Conservation (phyloP, 2,329 filamentous ascomycete species). For the Colletotrichum sp. region DNA sequence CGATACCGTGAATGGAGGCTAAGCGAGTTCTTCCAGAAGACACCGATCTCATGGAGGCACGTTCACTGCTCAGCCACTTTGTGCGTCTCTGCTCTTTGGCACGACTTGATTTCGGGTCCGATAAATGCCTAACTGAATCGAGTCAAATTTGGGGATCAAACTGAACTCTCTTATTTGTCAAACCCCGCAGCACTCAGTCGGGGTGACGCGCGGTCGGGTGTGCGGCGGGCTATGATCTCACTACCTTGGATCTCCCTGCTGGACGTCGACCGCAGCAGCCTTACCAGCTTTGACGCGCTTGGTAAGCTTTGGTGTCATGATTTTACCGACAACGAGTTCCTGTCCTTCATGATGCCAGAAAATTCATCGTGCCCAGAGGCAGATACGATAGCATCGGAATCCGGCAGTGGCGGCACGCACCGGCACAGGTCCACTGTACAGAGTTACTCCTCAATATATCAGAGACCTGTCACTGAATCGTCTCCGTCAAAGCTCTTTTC, state of each 20-base stretch:
- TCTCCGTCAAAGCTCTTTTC: neutral
- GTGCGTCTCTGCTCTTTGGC: neutral
- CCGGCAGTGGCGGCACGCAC: neutral
- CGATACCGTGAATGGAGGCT: neutral
- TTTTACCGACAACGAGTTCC: neutral
- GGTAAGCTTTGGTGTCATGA: neutral
- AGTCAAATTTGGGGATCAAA: neutral
- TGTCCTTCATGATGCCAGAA: neutral
- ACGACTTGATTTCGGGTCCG: neutral
- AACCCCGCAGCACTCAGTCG: neutral
- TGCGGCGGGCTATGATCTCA: neutral
- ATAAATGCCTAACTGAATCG: neutral
- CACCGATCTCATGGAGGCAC: neutral
- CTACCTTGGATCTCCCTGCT: neutral
- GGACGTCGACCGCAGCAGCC: neutral
- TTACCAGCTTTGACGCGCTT: neutral
- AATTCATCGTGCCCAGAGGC: neutral
- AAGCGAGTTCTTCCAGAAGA: neutral
- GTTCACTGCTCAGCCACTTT: neutral
- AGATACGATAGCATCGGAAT: neutral
- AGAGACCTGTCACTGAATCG: neutral
- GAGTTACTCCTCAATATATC: neutral
- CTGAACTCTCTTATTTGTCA: neutral
- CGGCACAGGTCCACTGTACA: neutral
- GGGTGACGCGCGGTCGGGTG: neutral